These are phyloP conservation scores for Leccinum rimulosum DNA, from an alignment of 768 basidiomycete species.

Conservation along the genomic window DNA sequence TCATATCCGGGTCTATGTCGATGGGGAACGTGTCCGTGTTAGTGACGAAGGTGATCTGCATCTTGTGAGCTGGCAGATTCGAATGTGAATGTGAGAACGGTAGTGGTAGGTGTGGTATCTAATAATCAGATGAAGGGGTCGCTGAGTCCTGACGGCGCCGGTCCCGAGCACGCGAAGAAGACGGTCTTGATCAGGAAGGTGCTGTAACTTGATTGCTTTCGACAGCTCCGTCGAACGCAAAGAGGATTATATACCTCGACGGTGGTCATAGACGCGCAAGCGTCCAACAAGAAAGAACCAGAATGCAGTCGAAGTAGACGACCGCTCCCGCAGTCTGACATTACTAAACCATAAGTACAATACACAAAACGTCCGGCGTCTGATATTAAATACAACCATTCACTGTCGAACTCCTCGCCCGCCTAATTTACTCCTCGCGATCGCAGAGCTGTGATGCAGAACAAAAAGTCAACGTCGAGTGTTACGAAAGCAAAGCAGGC, in stretches of 20 bases:
- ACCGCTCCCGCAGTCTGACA: conserved; percentile 12
- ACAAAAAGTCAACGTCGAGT: background rate
- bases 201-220: conserved; percentile 5
- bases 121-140: conserved; percentile 5
- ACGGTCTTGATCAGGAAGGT: conserved; percentile 28
- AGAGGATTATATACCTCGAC: conserved; percentile 13
- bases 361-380: background rate
- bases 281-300: conserved; percentile 17
- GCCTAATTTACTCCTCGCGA: conserved; percentile 31
- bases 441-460: conserved; percentile 31
- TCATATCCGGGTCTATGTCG: conserved; percentile 89
- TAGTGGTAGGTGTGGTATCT: background rate
- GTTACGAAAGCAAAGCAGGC: background rate
- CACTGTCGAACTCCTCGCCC: conserved; percentile 31
- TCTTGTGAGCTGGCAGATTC: background rate
- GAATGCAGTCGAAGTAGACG: conserved; percentile 24
- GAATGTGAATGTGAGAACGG: background rate
- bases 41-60: conserved; percentile 72
- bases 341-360: conserved; percentile 9
- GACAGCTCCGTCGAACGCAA: background rate
- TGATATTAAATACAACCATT: background rate
- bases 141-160: background rate
- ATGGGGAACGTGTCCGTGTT: conserved; percentile 63
- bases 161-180: background rate
- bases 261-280: conserved; percentile 17